phyloP scores from a whole-genome alignment of 108 stramenopile genomes.

The Cyclotella atomus region DNA sequence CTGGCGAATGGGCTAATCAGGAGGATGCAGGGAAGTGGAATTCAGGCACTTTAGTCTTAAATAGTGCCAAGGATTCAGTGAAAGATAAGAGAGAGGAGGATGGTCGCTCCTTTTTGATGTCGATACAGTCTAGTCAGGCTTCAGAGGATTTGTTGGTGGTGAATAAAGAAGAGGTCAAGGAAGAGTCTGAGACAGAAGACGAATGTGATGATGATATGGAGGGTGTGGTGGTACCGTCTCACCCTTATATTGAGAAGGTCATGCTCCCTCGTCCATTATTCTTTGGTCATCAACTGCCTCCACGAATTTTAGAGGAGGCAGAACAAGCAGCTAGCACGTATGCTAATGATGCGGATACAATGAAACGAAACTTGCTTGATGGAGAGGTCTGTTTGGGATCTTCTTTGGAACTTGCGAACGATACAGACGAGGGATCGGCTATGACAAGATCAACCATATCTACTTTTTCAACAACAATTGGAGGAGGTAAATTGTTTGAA shows the following conservation, averaged over 20 bases:
- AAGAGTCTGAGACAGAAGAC: constrained; percentile 12
- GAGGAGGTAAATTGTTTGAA: constrained; percentile 30
- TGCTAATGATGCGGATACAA: not conserved
- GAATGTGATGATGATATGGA: constrained; percentile 46
- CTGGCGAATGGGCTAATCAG: not conserved
- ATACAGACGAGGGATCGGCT: constrained; percentile 17
- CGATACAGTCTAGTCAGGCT: constrained; percentile 31
- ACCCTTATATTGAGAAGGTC: constrained; percentile 74
- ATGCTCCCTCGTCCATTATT: constrained; percentile 80
- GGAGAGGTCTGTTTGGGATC: no score
- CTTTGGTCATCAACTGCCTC: constrained; percentile 77
- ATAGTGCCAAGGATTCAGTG: not conserved
- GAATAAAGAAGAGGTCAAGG: constrained; percentile 15
- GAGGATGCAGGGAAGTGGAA: constrained; percentile 22
- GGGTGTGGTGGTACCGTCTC: constrained; percentile 25
- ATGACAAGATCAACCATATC: constrained; percentile 23
- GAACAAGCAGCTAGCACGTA: constrained; percentile 27
- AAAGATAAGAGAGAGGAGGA: not conserved
- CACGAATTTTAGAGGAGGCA: constrained; percentile 70
- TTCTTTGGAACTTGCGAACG: no score
- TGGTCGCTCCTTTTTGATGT: constrained; percentile 40
- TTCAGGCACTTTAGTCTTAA: constrained; percentile 7
- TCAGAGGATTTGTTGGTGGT: constrained; percentile 19
- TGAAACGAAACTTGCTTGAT: not conserved
- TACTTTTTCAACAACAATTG: constrained; percentile 14